Evolutionary conservation across 345 rosid genomes (phyloP).

Genomic region (Adansonia digitata): DNA sequence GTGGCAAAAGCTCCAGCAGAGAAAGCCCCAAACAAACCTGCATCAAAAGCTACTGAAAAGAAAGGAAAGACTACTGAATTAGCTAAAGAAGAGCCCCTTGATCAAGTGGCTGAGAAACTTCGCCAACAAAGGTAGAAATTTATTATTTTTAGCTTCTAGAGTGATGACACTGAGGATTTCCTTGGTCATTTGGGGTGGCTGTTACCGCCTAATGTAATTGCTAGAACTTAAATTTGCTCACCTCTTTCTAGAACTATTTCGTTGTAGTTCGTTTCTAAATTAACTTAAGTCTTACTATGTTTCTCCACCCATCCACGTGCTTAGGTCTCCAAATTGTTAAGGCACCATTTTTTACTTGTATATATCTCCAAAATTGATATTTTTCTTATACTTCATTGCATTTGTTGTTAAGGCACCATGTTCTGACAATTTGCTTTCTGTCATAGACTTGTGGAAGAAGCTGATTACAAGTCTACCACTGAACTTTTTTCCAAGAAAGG

Average conservation of each 20-base stretch:
- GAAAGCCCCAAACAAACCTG: conserved; percentile 46
- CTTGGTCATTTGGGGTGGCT: not conserved
- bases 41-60: conserved; percentile 40
- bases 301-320: not conserved
- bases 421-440: conserved; percentile 7
- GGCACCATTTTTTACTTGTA: not conserved
- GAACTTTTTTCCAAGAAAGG: conserved; percentile 62
- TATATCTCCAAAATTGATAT: not conserved
- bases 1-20: conserved; percentile 36
- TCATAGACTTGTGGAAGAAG: conserved; percentile 87
- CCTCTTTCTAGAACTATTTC: not conserved
- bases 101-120: conserved; percentile 72
- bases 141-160: not conserved
- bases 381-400: not conserved
- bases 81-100: conserved; percentile 40
- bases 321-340: not conserved
- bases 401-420: not conserved
- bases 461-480: conserved; percentile 66
- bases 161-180: not conserved
- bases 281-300: not conserved
- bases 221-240: not conserved
- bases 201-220: not conserved
- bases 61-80: conserved; percentile 45
- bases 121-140: conserved; percentile 62
- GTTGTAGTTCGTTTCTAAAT: not conserved